Percentiles rank a stretch among this genome's conserved stretches.
These are phyloP conservation scores for Pyracantha coccinea DNA, from an alignment of 331 rosid species.

Conservation along the genomic window DNA sequence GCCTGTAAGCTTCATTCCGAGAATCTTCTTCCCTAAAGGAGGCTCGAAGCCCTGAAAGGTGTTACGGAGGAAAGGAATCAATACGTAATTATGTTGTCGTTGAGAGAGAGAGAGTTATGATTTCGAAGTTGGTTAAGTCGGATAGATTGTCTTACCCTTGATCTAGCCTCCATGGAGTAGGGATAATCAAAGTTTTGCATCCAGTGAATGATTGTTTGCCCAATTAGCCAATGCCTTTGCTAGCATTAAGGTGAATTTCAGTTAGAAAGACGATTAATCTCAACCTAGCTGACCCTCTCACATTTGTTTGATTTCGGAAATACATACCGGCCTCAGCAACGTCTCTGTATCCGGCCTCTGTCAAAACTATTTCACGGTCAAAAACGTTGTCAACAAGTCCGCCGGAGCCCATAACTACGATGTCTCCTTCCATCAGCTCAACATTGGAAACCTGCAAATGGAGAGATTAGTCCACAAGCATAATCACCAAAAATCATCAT, in stretches of 20 bases:
- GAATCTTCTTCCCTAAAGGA: conserved; percentile 81
- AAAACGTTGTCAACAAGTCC: conserved; percentile 78
- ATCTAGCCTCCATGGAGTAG: conserved; percentile 81
- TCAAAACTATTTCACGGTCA: conserved; percentile 53
- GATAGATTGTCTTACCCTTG: conserved; percentile 39
- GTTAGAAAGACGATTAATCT: neutral
- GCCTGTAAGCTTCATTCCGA: conserved; percentile 66
- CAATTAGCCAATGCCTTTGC: conserved; percentile 87
- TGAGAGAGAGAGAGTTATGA: neutral
- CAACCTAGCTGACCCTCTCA: neutral
- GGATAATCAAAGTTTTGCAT: conserved; percentile 82
- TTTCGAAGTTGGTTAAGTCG: neutral
- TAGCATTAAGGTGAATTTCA: conserved; percentile 40
- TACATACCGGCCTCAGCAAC: conserved; percentile 69
- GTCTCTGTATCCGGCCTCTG: conserved; percentile 33
- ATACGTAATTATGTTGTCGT: neutral
- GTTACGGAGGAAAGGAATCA: neutral
- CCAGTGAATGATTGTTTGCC: conserved; percentile 72
- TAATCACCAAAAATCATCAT: neutral
- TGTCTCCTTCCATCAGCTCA: conserved; percentile 63
- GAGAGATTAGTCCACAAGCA: neutral
- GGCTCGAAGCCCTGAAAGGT: conserved; percentile 62
- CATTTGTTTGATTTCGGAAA: neutral
- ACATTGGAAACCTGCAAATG: conserved; percentile 55
- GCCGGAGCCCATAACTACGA: conserved; percentile 77